phyloP scores from a whole-genome alignment of 495 filamentous ascomycete genomes.

The Penicillium riverlandense region DNA sequence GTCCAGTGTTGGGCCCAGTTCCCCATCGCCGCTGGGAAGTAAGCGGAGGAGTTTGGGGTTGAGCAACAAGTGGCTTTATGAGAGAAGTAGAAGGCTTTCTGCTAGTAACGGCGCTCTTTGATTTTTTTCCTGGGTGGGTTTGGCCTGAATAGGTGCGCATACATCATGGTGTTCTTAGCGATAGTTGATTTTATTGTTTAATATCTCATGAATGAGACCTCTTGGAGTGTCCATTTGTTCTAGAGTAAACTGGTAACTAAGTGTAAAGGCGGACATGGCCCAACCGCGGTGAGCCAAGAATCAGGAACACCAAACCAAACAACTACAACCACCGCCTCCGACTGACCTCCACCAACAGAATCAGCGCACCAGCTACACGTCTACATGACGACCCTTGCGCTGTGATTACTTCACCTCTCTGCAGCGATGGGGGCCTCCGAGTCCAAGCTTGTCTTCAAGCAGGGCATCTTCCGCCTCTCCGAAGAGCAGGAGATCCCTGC shows the following conservation, averaged over 20 bases:
- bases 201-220: too few species aligned
- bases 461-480: conserved; percentile 95
- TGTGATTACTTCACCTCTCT: conserved; percentile 15
- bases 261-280: too few species aligned
- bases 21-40: conserved; percentile 53
- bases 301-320: too few species aligned
- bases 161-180: conserved; percentile 4
- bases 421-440: conserved; percentile 90
- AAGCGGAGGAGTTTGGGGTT: conserved; percentile 65
- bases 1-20: conserved; percentile 40
- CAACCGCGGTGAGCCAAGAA: too few species aligned
- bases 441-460: conserved; percentile 98
- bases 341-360: too few species aligned
- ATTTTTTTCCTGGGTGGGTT: conserved; percentile 10
- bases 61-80: conserved; percentile 91
- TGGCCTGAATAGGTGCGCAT: conserved; percentile 5
- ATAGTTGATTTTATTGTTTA: background rate
- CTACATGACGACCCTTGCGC: conserved; percentile 22
- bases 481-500: conserved; percentile 83
- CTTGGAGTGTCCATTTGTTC: too few species aligned
- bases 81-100: conserved; percentile 49
- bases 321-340: too few species aligned
- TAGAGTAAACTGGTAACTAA: too few species aligned
- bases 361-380: background rate
- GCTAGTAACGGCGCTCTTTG: conserved; percentile 34